Percentiles rank a stretch among this genome's conserved stretches.
These are phyloP conservation scores for Pseudogymnoascus sp. DNA, from an alignment of 2,329 filamentous ascomycete species.

Conservation along the genomic window DNA sequence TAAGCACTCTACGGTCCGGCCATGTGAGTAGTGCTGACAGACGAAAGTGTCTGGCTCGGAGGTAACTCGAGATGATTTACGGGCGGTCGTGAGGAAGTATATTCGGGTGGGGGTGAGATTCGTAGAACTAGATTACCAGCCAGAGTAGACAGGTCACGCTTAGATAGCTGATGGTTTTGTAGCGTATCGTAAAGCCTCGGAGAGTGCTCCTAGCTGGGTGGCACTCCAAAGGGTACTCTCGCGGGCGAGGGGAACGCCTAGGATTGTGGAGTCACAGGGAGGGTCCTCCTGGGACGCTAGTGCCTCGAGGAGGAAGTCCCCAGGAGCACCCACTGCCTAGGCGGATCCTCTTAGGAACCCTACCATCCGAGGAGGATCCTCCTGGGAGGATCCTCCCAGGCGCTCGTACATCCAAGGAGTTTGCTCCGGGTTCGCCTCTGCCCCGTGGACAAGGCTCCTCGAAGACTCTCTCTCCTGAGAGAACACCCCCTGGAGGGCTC, in stretches of 20 bases:
- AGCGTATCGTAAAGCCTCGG: background rate
- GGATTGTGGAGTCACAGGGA: background rate
- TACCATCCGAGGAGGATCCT: background rate
- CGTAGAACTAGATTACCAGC: slow-evolving; percentile 15
- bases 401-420: background rate
- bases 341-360: background rate
- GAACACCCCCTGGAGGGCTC: background rate
- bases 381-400: background rate
- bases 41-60: slow-evolving; percentile 12
- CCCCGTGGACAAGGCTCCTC: background rate
- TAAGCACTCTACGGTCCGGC: background rate
- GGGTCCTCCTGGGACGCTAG: background rate
- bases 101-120: slow-evolving; percentile 13
- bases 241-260: background rate
- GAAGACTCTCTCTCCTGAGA: background rate
- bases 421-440: background rate
- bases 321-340: background rate
- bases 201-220: background rate
- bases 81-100: slow-evolving; percentile 12
- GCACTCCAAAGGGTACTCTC: background rate
- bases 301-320: background rate
- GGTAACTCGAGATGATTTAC: slow-evolving; percentile 13
- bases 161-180: background rate
- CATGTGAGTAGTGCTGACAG: background rate
- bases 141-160: slow-evolving; percentile 6